Percentiles rank a stretch among this genome's conserved stretches.
phyloP scores from a whole-genome alignment of 768 basidiomycete genomes.

The Termitomyces sp. region DNA sequence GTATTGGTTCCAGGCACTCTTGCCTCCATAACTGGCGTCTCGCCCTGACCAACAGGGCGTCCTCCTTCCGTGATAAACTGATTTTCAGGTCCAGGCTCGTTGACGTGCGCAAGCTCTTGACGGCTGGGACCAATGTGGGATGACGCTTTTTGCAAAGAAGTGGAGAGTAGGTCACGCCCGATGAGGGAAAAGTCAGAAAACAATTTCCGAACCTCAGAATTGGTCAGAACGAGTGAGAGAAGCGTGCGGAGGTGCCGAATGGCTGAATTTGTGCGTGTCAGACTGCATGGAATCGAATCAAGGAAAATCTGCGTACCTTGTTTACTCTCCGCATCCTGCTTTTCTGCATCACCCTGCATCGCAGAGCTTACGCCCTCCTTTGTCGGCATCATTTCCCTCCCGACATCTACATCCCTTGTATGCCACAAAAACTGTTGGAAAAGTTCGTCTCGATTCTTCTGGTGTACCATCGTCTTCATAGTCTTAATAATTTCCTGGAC shows the following conservation, averaged over 20 bases:
- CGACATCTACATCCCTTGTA: slow-evolving; percentile 48
- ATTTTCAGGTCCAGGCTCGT: slow-evolving; percentile 65
- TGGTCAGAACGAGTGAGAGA: slow-evolving; percentile 81
- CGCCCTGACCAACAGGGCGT: slow-evolving; percentile 21
- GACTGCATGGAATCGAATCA: neutral
- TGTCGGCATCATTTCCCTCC: neutral
- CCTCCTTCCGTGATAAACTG: slow-evolving; percentile 55
- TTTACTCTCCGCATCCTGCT: slow-evolving; percentile 52
- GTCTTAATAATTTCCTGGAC: slow-evolving; percentile 78
- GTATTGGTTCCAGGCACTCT: slow-evolving; percentile 27
- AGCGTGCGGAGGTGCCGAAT: slow-evolving; percentile 86
- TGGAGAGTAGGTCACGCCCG: slow-evolving; percentile 81
- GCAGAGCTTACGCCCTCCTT: neutral
- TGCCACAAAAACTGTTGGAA: slow-evolving; percentile 90
- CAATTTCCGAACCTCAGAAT: slow-evolving; percentile 89
- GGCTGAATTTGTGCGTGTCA: slow-evolving; percentile 35
- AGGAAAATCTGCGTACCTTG: slow-evolving; percentile 38
- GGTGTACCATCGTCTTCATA: slow-evolving; percentile 58
- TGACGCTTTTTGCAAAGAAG: slow-evolving; percentile 66
- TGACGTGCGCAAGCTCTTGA: slow-evolving; percentile 56
- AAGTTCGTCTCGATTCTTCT: slow-evolving; percentile 89
- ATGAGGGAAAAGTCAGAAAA: slow-evolving; percentile 72
- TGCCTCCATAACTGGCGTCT: slow-evolving; percentile 30
- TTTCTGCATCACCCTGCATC: slow-evolving; percentile 34
- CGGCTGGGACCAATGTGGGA: slow-evolving; percentile 60